phyloP scores from a whole-genome alignment of 805 yeast genomes.

The Candida ovalis region DNA sequence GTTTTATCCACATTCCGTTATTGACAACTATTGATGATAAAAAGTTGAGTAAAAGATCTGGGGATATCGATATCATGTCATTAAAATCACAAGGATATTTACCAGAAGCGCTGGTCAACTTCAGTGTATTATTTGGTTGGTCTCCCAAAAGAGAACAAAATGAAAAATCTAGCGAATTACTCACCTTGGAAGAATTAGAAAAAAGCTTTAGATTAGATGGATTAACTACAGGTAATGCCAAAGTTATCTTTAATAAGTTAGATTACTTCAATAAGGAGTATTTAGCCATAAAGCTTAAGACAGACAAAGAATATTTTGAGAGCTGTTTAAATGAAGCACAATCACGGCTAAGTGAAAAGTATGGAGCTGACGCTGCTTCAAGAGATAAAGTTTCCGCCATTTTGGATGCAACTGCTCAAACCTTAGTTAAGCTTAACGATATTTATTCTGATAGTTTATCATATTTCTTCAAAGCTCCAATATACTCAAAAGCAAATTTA shows the following conservation, averaged over 20 bases:
- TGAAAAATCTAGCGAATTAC: conserved; percentile 47
- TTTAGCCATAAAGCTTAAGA: conserved; percentile 40
- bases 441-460: conserved; percentile 39
- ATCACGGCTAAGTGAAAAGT: conserved; percentile 15
- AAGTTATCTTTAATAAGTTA: conserved; percentile 77
- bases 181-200: conserved; percentile 48
- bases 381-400: conserved; percentile 36
- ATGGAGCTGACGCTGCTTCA: conserved; percentile 15
- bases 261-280: conserved; percentile 74
- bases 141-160: conserved; percentile 64
- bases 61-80: conserved; percentile 69
- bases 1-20: conserved; percentile 85
- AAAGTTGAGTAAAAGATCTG: conserved; percentile 82
- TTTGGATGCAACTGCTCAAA: conserved; percentile 42
- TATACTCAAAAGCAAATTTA: conserved; percentile 23
- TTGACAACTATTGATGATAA: conserved; percentile 69
- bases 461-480: conserved; percentile 44
- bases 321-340: conserved; percentile 34
- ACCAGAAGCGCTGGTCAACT: conserved; percentile 86
- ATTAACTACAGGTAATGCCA: conserved; percentile 90
- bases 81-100: conserved; percentile 59
- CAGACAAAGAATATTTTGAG: conserved; percentile 33
- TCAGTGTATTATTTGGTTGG: conserved; percentile 93
- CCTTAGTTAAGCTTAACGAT: conserved; percentile 52
- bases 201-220: conserved; percentile 59